Evolutionary conservation across 352 stramenopile species (phyloP).

Genomic region (Globisporangium cederbergense): DNA sequence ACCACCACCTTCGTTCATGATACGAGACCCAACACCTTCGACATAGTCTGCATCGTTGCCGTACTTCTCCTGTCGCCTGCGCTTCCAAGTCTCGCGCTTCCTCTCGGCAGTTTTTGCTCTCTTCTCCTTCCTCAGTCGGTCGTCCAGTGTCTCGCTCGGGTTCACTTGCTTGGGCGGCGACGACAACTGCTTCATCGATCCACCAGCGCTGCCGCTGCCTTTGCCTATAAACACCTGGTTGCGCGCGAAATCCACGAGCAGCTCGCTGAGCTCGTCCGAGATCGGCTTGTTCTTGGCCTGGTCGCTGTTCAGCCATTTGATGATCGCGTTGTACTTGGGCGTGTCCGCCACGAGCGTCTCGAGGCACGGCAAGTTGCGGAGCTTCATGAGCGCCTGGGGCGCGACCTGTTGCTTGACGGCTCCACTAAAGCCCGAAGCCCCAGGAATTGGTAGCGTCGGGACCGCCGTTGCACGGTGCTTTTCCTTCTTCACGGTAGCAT

Average conservation of each 20-base stretch:
- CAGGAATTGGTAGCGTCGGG: neutral
- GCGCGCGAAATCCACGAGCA: slow-evolving; percentile 22
- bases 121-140: slow-evolving; percentile 32
- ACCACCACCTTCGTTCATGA: neutral
- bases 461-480: neutral
- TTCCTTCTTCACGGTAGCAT: slow-evolving; percentile 7
- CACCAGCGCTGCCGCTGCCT: neutral
- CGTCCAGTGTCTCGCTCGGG: slow-evolving; percentile 40
- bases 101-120: slow-evolving; percentile 2
- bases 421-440: neutral
- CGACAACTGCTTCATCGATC: neutral
- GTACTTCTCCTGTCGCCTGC: slow-evolving; percentile 19
- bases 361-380: slow-evolving; percentile 37
- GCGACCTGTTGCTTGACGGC: slow-evolving; percentile 7
- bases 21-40: neutral
- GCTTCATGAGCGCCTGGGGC: slow-evolving; percentile 32
- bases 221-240: slow-evolving; percentile 1
- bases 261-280: slow-evolving; percentile 25
- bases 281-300: slow-evolving; percentile 36
- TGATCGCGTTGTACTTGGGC: slow-evolving; percentile 43
- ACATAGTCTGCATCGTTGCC: slow-evolving; percentile 23
- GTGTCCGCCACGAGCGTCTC: slow-evolving; percentile 29
- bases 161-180: slow-evolving; percentile 15
- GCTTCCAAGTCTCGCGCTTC: slow-evolving; percentile 14
- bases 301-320: slow-evolving; percentile 57